Evolutionary conservation across 164 flowering plant species (phyloP).

Genomic region (Litsea cubeba): DNA sequence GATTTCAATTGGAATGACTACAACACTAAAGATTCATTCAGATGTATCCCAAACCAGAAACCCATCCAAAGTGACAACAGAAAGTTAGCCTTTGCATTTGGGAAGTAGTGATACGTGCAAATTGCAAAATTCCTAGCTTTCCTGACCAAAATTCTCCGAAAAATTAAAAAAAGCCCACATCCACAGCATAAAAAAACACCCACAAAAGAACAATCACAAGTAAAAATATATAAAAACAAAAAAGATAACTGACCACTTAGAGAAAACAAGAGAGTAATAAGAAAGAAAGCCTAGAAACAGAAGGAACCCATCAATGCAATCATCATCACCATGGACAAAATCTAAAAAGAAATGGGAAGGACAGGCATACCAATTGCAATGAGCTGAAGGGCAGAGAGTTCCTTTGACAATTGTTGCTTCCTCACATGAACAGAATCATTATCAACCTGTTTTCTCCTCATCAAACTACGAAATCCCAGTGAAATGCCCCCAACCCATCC

Average conservation of each 20-base stretch:
- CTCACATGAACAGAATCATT: conserved; percentile 40
- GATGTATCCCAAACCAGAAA: background rate
- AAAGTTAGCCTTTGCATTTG: background rate
- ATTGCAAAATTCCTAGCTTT: background rate
- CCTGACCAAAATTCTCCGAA: background rate
- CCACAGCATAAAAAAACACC: background rate
- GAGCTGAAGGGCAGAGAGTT: conserved; percentile 52
- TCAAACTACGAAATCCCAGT: conserved; percentile 41
- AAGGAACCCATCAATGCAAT: background rate
- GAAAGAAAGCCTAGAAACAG: background rate
- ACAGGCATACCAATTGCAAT: conserved; percentile 56
- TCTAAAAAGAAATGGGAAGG: background rate
- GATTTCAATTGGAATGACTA: background rate
- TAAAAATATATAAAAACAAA: background rate
- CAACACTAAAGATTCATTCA: background rate
- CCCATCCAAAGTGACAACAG: background rate
- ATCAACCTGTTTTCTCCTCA: conserved; percentile 61
- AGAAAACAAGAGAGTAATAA: background rate
- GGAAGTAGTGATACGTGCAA: background rate
- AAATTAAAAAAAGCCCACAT: background rate
- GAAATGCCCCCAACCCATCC: conserved; percentile 13
- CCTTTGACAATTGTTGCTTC: conserved; percentile 52
- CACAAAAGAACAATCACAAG: background rate
- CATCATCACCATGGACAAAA: background rate
- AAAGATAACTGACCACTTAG: background rate